Base-by-base conservation (phyloP, 2,329 filamentous ascomycete species). In the Fusarium sambucinum region DNA sequence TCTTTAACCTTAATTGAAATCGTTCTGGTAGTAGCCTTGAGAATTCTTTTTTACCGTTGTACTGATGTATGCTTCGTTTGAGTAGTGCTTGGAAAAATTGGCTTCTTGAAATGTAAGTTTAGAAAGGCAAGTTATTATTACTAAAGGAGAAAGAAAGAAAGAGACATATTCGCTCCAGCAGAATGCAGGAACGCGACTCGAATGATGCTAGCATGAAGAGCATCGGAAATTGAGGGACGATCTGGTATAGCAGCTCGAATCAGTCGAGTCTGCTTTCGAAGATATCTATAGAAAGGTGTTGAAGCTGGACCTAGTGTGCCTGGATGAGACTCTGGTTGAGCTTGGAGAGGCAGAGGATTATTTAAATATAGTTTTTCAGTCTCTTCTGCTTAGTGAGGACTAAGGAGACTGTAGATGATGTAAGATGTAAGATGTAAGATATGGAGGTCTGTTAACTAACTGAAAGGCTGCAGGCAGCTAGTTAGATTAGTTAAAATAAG, bases 391-490 rank as follows among this genome's bases (percentile, higher is more conserved):
- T 12, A 5, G 19, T 5, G 38, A 16, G 5, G 4, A 23, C 12
- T 19, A 2, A 0, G 6, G 12, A 12, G 6, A 13, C 3, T 21
- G 12, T 19, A 12, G 6, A 7, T 7, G 35, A 11, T 38, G 11
- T 11, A 4, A 4, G n/a, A 38, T 19, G 11, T 38, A n/a, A n/a
- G n/a, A n/a, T n/a, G n/a, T n/a, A 23, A 40, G 6, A 7, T 21
- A 14, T 1, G 1, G 12, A 40, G 4, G 13, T 37, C 6, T 19
- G n/a, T n/a, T 1, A 6, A 11, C 11, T n/a, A 6, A 37, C 12
- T 17, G 3, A 1, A 10, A 37, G 19, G 10, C 35, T 37, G 35
- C 35, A 4, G n/a, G n/a, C n/a, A 37, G 17, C 11, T 37, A 16
- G 13, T 16, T 37, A 37, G 35, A 6, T 19, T 6, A 2, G 35